Base-by-base conservation (phyloP, 2,329 filamentous ascomycete genomes). In the Allantophomopsis lycopodina region DNA sequence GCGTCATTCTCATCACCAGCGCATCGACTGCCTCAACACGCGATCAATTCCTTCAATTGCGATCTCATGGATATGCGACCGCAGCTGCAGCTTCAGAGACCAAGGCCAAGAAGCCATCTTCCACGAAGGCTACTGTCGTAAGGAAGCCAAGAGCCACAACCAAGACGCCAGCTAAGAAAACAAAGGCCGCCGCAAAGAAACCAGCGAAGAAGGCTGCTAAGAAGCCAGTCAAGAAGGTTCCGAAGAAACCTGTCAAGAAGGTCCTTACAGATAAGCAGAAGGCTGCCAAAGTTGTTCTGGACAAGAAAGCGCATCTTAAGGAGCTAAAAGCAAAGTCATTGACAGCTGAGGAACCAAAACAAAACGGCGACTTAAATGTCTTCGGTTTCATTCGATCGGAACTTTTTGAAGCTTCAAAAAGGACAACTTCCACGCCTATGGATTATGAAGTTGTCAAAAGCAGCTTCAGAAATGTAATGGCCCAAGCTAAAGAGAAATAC, bases 281-380 rank as follows among this genome's bases (percentile, higher is more conserved):
- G 21, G 36, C 14, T 15, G 14, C 7, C 8, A 20, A 30, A 11
- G 18, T 4, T 3, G 20, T 14, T n/a, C 4, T 2, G 14, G 30
- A 38, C 8, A 14, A n/a, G 40, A 56, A 50, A 37, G 46, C 53
- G 10, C 49, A 50, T 16, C 42, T 59, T 13, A 56, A 53, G 39
- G 42, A 54, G 30, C 53, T 63, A 35, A 61, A 63, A 44, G 43
- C 44, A 15, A 49, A 48, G 31, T 54, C 54, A 6, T 46, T 61
- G 28, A 23, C 46, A 11, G 23, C 4, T 28, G 23, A 28, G 23
- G 23, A 28, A 12, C 23, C 46, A 43, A 15, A 37, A 39, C 17
- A 42, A 44, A 23, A 16, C 41, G 3, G 42, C 44, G 42, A 40
- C 5, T 6, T 32, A 11, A 36, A 15, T 5, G 32, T 35, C 5